Evolutionary conservation across 768 basidiomycete species (phyloP), one percentile per base, ranked within the genome.

Genomic region (Coprinopsis sp.): DNA sequence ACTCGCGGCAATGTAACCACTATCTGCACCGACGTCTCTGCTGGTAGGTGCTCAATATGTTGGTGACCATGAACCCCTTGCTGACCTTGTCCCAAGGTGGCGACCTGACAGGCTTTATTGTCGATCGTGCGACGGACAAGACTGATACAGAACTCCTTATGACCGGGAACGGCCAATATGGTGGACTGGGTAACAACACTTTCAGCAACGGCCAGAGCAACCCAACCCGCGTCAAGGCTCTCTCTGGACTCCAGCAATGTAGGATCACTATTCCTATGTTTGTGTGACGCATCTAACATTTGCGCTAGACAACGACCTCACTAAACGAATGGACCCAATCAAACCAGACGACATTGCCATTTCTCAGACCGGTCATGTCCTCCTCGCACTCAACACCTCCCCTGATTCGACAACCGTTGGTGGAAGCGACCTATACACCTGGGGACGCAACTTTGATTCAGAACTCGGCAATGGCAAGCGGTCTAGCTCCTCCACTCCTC

Each of bases 181-280:
- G 92, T 13, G 85, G 84, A 13, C 70, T 91, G 10, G 88, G 87
- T 3, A 86, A 78, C 39, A 76, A 76, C 46, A 49, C 65, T 14
- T 91, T 77, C 67, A 87, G 77, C 56, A 89, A 77, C 47, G 81
- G 81, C 0, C 87, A 87, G 56, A 75, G 81, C 34, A 70, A 69
- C 28, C 92, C 90, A 2, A 69, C 79, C 1, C 81, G 81, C 46
- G 84, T 86, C 2, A 91, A 82, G 64, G 81, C 79, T 34, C 72
- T 95, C 47, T 91, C 89, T 57, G 89, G 90, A 10, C 67, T 95
- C 21, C 66, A 76, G n/a, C 91, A 94, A 74, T 95, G 90, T 91
- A 58, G 68, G 87, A 59, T 25, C 25, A n/a, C 40, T 13, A 11
- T 23, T 47, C 41, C 25, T 25, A 18, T 33, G n/a, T 33, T 30